Percentiles rank a stretch among this genome's conserved stretches.
Conservation (phyloP, 306 rosid species). For the Quercus aquifolioides region DNA sequence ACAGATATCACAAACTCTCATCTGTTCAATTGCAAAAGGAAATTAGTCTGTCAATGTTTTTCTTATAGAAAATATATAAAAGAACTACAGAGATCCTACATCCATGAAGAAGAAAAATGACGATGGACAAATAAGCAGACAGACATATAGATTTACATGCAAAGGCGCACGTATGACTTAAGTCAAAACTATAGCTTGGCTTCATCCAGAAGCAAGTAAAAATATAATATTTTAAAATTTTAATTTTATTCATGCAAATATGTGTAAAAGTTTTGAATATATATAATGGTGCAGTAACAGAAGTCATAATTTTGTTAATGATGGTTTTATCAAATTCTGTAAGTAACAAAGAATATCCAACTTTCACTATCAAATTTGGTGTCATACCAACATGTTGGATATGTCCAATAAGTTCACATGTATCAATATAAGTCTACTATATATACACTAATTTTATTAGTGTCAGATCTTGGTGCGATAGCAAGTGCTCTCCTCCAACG, state of each 20-base stretch:
- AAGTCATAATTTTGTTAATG: background rate
- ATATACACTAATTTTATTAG: no score
- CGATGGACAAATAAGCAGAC: background rate
- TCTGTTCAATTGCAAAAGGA: conserved; percentile 23
- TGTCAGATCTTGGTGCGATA: no score
- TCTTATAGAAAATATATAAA: background rate
- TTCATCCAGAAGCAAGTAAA: background rate
- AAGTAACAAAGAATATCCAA: background rate
- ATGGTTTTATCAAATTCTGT: background rate
- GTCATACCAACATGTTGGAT: background rate
- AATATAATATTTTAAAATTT: background rate
- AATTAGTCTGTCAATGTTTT: background rate
- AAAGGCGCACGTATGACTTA: background rate
- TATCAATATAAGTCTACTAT: background rate
- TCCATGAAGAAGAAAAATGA: background rate
- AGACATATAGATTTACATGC: background rate
- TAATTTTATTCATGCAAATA: background rate
- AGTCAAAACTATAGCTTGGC: background rate
- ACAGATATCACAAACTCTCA: conserved; percentile 34
- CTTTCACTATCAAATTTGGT: no score
- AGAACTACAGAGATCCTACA: background rate
- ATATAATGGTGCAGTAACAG: background rate
- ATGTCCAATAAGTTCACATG: background rate
- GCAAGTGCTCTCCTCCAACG: no score
- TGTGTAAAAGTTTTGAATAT: no score